phyloP scores from a whole-genome alignment of 371 early-diverging fungal species.

The Apophysomyces variabilis region DNA sequence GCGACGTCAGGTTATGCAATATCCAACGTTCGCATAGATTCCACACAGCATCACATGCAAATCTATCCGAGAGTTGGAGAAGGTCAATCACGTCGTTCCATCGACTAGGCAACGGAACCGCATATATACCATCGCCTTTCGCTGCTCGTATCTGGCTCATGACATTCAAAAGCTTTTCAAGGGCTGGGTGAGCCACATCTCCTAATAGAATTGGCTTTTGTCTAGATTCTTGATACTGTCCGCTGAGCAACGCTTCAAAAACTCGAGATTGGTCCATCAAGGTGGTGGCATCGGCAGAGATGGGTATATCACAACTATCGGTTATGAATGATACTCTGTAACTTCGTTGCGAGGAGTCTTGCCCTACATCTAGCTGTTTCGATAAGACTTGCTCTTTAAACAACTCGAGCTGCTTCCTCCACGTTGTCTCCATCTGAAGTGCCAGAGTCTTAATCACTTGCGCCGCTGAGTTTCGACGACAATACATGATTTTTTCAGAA shows the following conservation, averaged over 20 bases:
- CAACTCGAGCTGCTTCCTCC: slow-evolving; percentile 5
- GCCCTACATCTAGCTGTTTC: background rate
- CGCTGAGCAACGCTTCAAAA: slow-evolving; percentile 36
- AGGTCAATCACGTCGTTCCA: slow-evolving; percentile 35
- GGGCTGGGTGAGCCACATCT: slow-evolving; percentile 26
- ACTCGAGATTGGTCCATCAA: slow-evolving; percentile 27
- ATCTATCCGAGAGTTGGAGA: slow-evolving; percentile 35
- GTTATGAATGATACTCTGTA: slow-evolving; percentile 25
- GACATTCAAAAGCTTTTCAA: background rate
- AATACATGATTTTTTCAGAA: slow-evolving; percentile 14
- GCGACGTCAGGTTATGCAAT: slow-evolving; percentile 12
- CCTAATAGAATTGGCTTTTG: slow-evolving; percentile 23
- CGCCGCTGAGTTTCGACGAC: slow-evolving; percentile 32
- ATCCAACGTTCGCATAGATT: slow-evolving; percentile 36
- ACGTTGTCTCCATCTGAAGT: slow-evolving; percentile 1
- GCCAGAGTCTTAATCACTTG: slow-evolving; percentile 38
- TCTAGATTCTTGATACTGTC: slow-evolving; percentile 27
- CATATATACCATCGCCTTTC: background rate
- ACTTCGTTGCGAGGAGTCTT: background rate
- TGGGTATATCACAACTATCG: slow-evolving; percentile 14
- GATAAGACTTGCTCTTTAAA: background rate
- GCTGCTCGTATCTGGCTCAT: background rate
- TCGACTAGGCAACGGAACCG: background rate
- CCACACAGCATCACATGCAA: slow-evolving; percentile 22
- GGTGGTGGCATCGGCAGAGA: slow-evolving; percentile 18